These are phyloP conservation scores for Scheffersomyces quercinus DNA, from an alignment of 1,139 yeast genomes.

Conservation along the genomic window DNA sequence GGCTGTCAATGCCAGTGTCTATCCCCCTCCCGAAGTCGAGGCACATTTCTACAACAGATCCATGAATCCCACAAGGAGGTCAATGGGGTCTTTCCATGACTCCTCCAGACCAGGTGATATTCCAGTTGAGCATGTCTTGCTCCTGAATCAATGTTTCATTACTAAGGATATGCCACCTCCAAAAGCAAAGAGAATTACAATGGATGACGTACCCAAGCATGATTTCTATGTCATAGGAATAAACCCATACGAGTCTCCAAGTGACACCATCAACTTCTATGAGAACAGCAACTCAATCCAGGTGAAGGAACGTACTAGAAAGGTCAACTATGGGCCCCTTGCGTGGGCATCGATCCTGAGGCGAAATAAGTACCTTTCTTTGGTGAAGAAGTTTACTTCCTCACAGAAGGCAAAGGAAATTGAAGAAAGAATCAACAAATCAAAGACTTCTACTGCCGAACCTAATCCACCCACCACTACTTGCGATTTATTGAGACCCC, in stretches of 20 bases:
- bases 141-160: not conserved
- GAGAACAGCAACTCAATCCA: conserved; percentile 20
- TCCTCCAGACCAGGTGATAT: not conserved
- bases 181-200: not conserved
- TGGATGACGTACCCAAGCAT: not conserved
- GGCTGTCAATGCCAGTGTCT: not conserved
- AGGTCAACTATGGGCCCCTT: conserved; percentile 27
- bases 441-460: conserved; percentile 20
- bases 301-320: conserved; percentile 9
- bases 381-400: not conserved
- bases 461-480: conserved; percentile 21
- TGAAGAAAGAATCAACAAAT: conserved; percentile 8
- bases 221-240: not conserved
- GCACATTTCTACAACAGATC: not conserved
- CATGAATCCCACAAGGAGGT: not conserved
- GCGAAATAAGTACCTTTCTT: conserved; percentile 17
- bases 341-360: conserved; percentile 28
- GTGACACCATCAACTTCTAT: conserved; percentile 29
- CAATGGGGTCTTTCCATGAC: not conserved
- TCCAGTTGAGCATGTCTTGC: not conserved
- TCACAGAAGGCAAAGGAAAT: conserved; percentile 23
- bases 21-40: not conserved
- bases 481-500: conserved; percentile 9
- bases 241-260: conserved; percentile 12
- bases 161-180: not conserved